These are phyloP conservation scores for Scytalidium sp. DNA, from an alignment of 2,329 filamentous ascomycete species.

Conservation along the genomic window DNA sequence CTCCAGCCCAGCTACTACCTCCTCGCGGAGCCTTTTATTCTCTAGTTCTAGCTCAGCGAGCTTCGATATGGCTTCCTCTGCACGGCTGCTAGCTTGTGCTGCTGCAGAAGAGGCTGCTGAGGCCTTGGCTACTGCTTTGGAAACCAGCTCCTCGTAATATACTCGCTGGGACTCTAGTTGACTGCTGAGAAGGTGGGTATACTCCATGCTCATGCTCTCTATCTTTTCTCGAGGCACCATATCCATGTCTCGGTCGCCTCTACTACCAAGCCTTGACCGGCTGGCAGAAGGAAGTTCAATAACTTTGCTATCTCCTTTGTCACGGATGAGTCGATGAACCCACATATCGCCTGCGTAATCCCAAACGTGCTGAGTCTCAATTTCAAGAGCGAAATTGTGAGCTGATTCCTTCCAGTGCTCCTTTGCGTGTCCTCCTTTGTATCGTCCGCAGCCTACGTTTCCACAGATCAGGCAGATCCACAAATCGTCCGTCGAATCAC, in stretches of 20 bases:
- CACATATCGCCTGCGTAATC: constrained; percentile 95
- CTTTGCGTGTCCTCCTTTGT: constrained; percentile 91
- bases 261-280: constrained; percentile 5
- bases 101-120: constrained; percentile 67
- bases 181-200: constrained; percentile 87
- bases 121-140: constrained; percentile 87
- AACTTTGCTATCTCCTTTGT: constrained; percentile 88
- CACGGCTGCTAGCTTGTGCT: constrained; percentile 54
- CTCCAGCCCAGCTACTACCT: constrained; percentile 67
- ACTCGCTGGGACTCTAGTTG: constrained; percentile 90
- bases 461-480: constrained; percentile 97
- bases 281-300: constrained; percentile 71
- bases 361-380: constrained; percentile 94
- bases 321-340: constrained; percentile 91
- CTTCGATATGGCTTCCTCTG: constrained; percentile 46
- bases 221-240: constrained; percentile 68
- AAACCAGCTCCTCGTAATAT: constrained; percentile 92
- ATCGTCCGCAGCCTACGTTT: constrained; percentile 87
- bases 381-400: constrained; percentile 90
- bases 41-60: constrained; percentile 51
- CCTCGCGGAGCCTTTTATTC: constrained; percentile 42
- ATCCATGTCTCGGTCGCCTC: constrained; percentile 47
- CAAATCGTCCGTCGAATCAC: constrained; percentile 76
- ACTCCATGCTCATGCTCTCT: constrained; percentile 84
- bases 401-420: constrained; percentile 87